phyloP scores from a whole-genome alignment of 345 rosid genomes.

The Salix udensis region DNA sequence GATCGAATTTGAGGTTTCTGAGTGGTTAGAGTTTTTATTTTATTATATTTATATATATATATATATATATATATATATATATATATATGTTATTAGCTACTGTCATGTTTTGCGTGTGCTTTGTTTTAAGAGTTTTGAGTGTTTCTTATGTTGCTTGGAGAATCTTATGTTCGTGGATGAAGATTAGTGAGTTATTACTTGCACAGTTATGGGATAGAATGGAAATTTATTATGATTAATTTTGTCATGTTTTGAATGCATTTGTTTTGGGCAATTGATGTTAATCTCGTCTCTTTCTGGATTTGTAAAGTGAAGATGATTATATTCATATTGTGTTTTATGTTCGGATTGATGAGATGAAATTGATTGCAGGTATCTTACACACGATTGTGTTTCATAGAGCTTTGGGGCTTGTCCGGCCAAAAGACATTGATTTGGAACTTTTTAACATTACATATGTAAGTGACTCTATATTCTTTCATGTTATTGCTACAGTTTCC shows the following conservation, averaged over 20 bases:
- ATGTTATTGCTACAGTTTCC: not conserved
- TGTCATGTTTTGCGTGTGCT: too few relatives aligned
- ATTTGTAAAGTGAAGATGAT: too few relatives aligned
- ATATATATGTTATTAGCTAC: not conserved
- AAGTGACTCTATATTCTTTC: slow-evolving; percentile 19
- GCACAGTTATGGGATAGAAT: too few relatives aligned
- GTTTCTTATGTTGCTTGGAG: not conserved
- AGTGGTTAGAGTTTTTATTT: not conserved
- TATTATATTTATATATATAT: too few relatives aligned
- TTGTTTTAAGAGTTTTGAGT: not conserved
- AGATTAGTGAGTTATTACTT: too few relatives aligned
- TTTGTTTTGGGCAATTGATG: too few relatives aligned
- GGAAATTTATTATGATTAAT: too few relatives aligned
- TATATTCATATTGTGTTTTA: not conserved
- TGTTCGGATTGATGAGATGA: slow-evolving; percentile 1
- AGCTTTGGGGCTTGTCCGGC: slow-evolving; percentile 88
- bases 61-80: too few relatives aligned
- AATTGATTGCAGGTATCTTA: slow-evolving; percentile 57
- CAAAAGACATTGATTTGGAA: slow-evolving; percentile 88
- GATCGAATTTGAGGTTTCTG: not conserved
- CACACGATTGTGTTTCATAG: slow-evolving; percentile 90
- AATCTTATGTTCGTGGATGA: too few relatives aligned
- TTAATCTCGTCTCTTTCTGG: too few relatives aligned
- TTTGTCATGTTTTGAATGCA: too few relatives aligned
- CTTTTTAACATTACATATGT: slow-evolving; percentile 86